A percentile compares a stretch with the other conserved stretches of the same genome.
Evolutionary conservation across 352 stramenopile species (phyloP).

Genomic region (Phytophthora tentaculata): DNA sequence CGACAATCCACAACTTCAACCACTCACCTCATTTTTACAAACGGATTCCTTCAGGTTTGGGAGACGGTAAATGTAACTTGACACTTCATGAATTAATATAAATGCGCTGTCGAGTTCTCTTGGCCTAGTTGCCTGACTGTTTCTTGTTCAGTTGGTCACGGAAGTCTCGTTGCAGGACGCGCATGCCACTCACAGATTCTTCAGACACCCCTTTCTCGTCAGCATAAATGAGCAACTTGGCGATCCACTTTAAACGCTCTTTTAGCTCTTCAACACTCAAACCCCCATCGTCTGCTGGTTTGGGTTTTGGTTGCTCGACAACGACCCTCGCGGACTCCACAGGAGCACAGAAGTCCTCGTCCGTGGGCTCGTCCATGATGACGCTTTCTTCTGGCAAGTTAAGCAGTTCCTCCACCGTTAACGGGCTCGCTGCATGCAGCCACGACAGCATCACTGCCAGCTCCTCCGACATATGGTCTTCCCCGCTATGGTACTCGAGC

Average conservation of each 20-base stretch:
- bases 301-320: conserved; percentile 1
- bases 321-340: conserved; percentile 15
- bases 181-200: conserved; percentile 35
- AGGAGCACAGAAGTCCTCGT: conserved; percentile 36
- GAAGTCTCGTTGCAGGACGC: conserved; percentile 37
- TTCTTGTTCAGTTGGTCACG: conserved; percentile 35
- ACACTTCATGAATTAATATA: neutral
- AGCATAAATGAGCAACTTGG: conserved; percentile 37
- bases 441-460: conserved; percentile 33
- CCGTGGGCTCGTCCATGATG: conserved; percentile 35
- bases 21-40: conserved; percentile 26
- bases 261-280: conserved; percentile 32
- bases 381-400: conserved; percentile 36
- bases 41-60: neutral
- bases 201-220: conserved; percentile 26
- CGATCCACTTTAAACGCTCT: conserved; percentile 41
- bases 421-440: conserved; percentile 18
- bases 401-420: conserved; percentile 34
- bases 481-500: conserved; percentile 6
- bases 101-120: conserved; percentile 2
- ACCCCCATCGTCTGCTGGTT: conserved; percentile 2
- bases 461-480: conserved; percentile 30
- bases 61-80: neutral
- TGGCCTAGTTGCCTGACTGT: neutral
- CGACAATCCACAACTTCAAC: conserved; percentile 35